phyloP scores from a whole-genome alignment of 331 rosid species.

The Malus hybrid region DNA sequence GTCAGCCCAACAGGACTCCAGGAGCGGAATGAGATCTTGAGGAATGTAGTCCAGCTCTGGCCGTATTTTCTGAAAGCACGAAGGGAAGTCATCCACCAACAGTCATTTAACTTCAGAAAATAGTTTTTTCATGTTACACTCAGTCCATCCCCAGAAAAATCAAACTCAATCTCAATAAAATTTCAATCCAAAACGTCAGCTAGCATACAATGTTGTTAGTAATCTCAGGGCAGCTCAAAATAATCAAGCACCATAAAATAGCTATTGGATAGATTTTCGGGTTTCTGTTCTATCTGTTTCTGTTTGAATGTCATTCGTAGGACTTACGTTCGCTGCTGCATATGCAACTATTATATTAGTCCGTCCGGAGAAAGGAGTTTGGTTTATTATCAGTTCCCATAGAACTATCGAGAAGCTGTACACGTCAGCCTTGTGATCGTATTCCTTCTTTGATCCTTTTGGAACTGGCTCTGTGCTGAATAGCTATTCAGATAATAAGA shows the following conservation, averaged over 20 bases:
- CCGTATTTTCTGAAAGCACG: constrained; percentile 33
- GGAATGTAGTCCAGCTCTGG: constrained; percentile 52
- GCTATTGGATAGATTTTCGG: not conserved
- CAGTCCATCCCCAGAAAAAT: not conserved
- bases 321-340: constrained; percentile 43
- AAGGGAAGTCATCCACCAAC: constrained; percentile 4
- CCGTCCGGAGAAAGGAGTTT: constrained; percentile 47
- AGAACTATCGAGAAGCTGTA: constrained; percentile 55
- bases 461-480: constrained; percentile 43
- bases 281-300: not conserved
- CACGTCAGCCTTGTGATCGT: constrained; percentile 60
- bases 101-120: not conserved
- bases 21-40: constrained; percentile 18
- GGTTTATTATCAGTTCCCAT: constrained; percentile 48
- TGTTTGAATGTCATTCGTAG: not conserved
- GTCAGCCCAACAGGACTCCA: constrained; percentile 58
- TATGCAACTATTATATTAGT: constrained; percentile 49
- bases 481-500: constrained; percentile 24
- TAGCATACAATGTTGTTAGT: not conserved
- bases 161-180: not conserved
- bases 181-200: not conserved
- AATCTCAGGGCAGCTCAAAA: not conserved
- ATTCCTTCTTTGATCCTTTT: constrained; percentile 34
- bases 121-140: not conserved
- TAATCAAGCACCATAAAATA: not conserved